A percentile compares a stretch with the other conserved stretches of the same genome.
Evolutionary conservation across 768 basidiomycete species (phyloP).

Genomic region (Mycena amicta): DNA sequence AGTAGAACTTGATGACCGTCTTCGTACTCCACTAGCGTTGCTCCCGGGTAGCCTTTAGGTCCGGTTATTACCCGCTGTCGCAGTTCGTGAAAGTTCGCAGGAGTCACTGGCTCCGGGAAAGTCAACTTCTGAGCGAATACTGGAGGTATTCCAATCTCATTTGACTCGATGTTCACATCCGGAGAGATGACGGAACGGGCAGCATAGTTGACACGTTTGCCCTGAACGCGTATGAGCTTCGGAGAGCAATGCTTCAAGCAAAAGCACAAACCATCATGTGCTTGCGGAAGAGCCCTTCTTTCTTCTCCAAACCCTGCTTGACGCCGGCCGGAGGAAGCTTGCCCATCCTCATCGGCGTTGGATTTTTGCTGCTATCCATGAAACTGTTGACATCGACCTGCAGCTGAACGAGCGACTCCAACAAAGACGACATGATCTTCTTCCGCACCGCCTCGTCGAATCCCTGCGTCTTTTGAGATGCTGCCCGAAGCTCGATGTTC

Average conservation of each 20-base stretch:
- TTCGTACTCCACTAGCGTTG: slow-evolving; percentile 92
- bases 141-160: slow-evolving; percentile 97
- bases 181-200: slow-evolving; percentile 99
- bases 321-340: slow-evolving; percentile 91
- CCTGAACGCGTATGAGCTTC: slow-evolving; percentile 47
- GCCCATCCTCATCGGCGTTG: slow-evolving; percentile 79
- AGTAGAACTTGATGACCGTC: slow-evolving; percentile 89
- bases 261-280: slow-evolving; percentile 95
- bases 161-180: slow-evolving; percentile 98
- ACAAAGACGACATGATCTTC: slow-evolving; percentile 64
- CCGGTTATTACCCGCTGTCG: slow-evolving; percentile 90
- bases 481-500: slow-evolving; percentile 63
- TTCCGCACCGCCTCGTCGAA: slow-evolving; percentile 54
- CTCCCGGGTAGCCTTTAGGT: slow-evolving; percentile 86
- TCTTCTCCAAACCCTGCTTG: slow-evolving; percentile 97
- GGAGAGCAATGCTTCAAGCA: neutral
- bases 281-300: slow-evolving; percentile 96
- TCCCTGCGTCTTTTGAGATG: slow-evolving; percentile 58
- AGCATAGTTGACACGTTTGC: slow-evolving; percentile 98
- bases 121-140: slow-evolving; percentile 97
- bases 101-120: slow-evolving; percentile 95
- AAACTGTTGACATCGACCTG: slow-evolving; percentile 96
- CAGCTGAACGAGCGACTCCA: slow-evolving; percentile 85
- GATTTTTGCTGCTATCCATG: slow-evolving; percentile 96
- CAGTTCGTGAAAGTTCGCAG: slow-evolving; percentile 86